Evolutionary conservation across 2,329 filamentous ascomycete species (phyloP).

Genomic region (Curvularia sp.): DNA sequence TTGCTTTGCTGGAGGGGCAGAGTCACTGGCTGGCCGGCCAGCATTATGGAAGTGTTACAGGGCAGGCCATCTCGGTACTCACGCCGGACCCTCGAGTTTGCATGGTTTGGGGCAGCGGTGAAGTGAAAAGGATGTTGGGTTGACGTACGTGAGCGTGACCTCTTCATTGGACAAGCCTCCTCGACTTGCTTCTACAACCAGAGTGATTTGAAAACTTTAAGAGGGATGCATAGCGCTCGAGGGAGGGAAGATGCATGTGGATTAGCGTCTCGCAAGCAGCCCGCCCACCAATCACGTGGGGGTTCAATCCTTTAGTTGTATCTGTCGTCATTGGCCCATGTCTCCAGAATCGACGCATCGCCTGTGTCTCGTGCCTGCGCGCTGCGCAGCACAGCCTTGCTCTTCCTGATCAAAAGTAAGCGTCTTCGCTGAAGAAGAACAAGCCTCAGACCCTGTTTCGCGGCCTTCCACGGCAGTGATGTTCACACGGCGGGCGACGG

Average conservation of each 20-base stretch:
- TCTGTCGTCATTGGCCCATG: constrained; percentile 11
- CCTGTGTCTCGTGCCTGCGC: constrained; percentile 4
- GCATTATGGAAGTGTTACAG: constrained; percentile 13
- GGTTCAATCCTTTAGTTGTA: not conserved
- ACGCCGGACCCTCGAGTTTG: constrained; percentile 7
- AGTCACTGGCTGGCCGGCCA: constrained; percentile 5
- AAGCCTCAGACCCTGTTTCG: not conserved
- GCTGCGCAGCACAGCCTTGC: not conserved
- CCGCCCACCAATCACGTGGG: constrained; percentile 12
- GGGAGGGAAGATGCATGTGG: constrained; percentile 8
- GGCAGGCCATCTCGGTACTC: constrained; percentile 18
- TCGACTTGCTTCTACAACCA: not conserved
- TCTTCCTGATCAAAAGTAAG: not conserved
- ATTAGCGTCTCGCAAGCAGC: constrained; percentile 7
- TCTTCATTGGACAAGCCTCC: constrained; percentile 5
- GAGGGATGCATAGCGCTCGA: not conserved
- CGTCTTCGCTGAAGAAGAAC: not conserved
- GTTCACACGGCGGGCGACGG: constrained; percentile 8
- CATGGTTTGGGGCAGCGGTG: not conserved
- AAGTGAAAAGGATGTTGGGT: not conserved
- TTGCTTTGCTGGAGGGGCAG: constrained; percentile 7
- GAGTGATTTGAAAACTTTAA: constrained; percentile 6
- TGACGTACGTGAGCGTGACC: not conserved
- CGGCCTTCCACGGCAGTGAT: not conserved
- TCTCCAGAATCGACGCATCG: constrained; percentile 4